Evolutionary conservation across 495 filamentous ascomycete genomes (phyloP).

Genomic region (Echria macrotheca): DNA sequence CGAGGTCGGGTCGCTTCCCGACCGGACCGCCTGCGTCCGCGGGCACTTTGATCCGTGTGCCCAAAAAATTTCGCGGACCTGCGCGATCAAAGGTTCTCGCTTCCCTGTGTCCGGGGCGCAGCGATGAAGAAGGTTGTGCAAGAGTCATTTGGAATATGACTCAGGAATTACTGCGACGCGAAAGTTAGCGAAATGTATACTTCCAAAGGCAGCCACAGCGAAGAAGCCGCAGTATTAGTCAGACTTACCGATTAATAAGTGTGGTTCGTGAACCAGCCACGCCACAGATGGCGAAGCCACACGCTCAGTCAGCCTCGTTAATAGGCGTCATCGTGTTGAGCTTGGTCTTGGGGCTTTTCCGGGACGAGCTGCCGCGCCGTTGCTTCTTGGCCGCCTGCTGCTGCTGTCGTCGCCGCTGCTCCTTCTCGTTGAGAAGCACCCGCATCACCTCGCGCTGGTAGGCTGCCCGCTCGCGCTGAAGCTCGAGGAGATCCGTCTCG

Average conservation of each 20-base stretch:
- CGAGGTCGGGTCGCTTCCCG: not conserved
- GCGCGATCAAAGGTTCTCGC: not conserved
- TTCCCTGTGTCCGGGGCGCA: not conserved
- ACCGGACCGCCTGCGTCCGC: not conserved
- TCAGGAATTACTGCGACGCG: not conserved
- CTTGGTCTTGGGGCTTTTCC: slow-evolving; percentile 44
- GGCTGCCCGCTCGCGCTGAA: slow-evolving; percentile 39
- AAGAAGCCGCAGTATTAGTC: too few relatives aligned
- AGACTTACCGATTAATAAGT: slow-evolving; percentile 10
- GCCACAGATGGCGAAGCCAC: not conserved
- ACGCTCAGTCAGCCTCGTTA: slow-evolving; percentile 34
- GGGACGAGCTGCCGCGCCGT: slow-evolving; percentile 24
- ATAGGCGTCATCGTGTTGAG: slow-evolving; percentile 44
- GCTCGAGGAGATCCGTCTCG: slow-evolving; percentile 38
- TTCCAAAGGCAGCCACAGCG: too few relatives aligned
- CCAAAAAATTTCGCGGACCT: not conserved
- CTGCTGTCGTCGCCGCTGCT: slow-evolving; percentile 31
- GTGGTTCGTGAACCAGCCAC: slow-evolving; percentile 9
- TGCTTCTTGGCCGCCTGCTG: slow-evolving; percentile 23
- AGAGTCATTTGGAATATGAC: too few relatives aligned
- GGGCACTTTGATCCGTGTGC: slow-evolving; percentile 1
- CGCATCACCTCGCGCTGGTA: slow-evolving; percentile 43
- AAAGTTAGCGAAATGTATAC: not conserved
- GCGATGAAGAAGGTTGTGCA: not conserved
- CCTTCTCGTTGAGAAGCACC: slow-evolving; percentile 42